These are phyloP conservation scores for Elsinoe arachidis DNA, from an alignment of 2,329 filamentous ascomycete genomes.

Conservation along the genomic window DNA sequence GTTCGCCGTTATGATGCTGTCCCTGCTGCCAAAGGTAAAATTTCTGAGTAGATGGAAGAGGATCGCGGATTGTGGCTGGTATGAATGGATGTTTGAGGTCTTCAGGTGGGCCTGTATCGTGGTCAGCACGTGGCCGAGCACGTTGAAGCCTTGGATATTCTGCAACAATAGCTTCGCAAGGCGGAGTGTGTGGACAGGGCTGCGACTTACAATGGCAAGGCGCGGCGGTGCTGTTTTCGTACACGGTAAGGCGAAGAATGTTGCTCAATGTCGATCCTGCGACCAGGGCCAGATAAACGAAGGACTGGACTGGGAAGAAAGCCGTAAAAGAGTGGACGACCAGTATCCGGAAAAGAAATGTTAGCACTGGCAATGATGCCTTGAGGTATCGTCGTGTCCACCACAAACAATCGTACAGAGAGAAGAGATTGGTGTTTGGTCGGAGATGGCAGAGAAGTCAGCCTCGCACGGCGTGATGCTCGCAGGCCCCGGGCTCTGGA, in stretches of 20 bases:
- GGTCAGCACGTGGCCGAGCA: neutral
- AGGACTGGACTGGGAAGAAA: neutral
- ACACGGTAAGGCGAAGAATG: constrained; percentile 8
- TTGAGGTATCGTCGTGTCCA: neutral
- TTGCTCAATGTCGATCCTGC: constrained; percentile 9
- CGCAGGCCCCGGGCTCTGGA: neutral
- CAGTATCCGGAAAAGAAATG: neutral
- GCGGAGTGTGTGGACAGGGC: neutral
- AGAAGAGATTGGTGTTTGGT: constrained; percentile 2
- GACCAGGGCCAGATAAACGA: constrained; percentile 10
- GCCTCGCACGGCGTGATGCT: neutral
- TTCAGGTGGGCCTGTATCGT: neutral
- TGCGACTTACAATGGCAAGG: constrained; percentile 3
- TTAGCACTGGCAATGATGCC: neutral
- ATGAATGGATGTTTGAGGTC: neutral
- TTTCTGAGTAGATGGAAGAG: neutral
- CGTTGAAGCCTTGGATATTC: neutral
- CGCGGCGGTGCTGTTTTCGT: constrained; percentile 9
- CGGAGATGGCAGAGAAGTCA: neutral
- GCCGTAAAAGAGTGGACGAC: constrained; percentile 7
- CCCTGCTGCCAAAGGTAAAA: neutral
- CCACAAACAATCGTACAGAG: neutral
- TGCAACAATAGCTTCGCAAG: neutral
- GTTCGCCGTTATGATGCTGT: neutral
- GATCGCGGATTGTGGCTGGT: neutral